phyloP scores from a whole-genome alignment of 768 basidiomycete genomes.

The Austroboletus eburneus region DNA sequence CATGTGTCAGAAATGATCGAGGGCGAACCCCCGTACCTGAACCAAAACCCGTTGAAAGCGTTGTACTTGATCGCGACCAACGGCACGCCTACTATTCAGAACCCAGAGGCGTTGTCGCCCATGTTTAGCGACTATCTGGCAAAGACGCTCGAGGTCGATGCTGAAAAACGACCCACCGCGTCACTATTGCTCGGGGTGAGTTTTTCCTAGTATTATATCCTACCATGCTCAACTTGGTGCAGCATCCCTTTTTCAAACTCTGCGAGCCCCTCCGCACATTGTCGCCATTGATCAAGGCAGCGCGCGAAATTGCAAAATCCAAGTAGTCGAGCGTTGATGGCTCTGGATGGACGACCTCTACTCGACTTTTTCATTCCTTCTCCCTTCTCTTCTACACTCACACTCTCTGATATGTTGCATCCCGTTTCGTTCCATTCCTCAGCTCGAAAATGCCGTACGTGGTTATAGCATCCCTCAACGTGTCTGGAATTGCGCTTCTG shows the following conservation, averaged over 20 bases:
- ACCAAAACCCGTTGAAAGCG: constrained; percentile 95
- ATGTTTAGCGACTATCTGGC: constrained; percentile 89
- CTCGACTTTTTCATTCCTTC: constrained; percentile 1
- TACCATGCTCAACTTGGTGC: constrained; percentile 6
- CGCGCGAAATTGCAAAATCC: constrained; percentile 76
- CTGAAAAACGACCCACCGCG: constrained; percentile 88
- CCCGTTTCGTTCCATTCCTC: constrained; percentile 9
- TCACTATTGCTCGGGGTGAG: constrained; percentile 72
- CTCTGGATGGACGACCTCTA: constrained; percentile 14
- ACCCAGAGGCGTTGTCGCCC: constrained; percentile 71
- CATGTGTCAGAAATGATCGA: constrained; percentile 84
- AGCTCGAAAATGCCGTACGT: constrained; percentile 13
- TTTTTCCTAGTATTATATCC: background rate
- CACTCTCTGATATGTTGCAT: constrained; percentile 17
- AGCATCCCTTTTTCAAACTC: constrained; percentile 87
- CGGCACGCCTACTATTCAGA: constrained; percentile 93
- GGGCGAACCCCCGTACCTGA: constrained; percentile 93
- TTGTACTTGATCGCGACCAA: constrained; percentile 98
- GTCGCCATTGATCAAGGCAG: constrained; percentile 88
- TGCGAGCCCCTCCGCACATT: constrained; percentile 85
- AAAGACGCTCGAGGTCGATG: constrained; percentile 88
- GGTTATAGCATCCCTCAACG: constrained; percentile 6
- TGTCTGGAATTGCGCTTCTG: constrained; percentile 14
- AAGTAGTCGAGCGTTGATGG: constrained; percentile 25
- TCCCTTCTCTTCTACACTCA: constrained; percentile 17